A percentile compares a stretch with the other conserved stretches of the same genome.
These are phyloP conservation scores for Coemansia sp. DNA, from an alignment of 192 early-diverging fungal genomes.

Conservation along the genomic window DNA sequence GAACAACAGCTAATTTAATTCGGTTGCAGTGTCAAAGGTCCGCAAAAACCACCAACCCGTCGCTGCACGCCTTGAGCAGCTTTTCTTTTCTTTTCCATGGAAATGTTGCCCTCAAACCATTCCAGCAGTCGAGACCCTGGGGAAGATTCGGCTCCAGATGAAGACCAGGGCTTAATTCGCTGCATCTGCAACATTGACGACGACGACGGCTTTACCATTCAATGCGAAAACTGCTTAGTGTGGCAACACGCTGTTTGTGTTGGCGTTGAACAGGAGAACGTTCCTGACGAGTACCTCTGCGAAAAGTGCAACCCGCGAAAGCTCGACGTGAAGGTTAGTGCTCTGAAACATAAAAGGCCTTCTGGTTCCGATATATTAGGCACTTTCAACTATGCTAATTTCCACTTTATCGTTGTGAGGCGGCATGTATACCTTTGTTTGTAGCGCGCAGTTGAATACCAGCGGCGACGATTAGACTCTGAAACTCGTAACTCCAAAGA, in stretches of 20 bases:
- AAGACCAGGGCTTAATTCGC: conserved; percentile 86
- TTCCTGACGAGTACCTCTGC: conserved; percentile 87
- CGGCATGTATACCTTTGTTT: neutral
- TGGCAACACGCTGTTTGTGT: conserved; percentile 97
- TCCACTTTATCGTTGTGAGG: neutral
- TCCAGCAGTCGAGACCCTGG: conserved; percentile 22
- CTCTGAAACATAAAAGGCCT: neutral
- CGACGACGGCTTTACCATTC: conserved; percentile 97
- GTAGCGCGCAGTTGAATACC: conserved; percentile 50
- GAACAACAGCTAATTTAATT: neutral
- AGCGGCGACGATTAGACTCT: conserved; percentile 44
- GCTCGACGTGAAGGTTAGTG: conserved; percentile 56
- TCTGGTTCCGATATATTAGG: neutral
- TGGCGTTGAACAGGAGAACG: conserved; percentile 61
- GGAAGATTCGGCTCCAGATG: conserved; percentile 48
- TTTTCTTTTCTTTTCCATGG: neutral
- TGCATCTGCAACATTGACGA: conserved; percentile 88
- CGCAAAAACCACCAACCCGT: neutral
- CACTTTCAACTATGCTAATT: neutral
- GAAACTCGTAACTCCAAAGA: conserved; percentile 40
- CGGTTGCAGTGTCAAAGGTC: no score
- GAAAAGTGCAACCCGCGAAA: conserved; percentile 77
- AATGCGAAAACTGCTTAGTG: conserved; percentile 89
- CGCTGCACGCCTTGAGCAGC: neutral
- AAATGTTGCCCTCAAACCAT: conserved; percentile 28